phyloP scores from a whole-genome alignment of 129 eudicot species.

The Solidago caesia region DNA sequence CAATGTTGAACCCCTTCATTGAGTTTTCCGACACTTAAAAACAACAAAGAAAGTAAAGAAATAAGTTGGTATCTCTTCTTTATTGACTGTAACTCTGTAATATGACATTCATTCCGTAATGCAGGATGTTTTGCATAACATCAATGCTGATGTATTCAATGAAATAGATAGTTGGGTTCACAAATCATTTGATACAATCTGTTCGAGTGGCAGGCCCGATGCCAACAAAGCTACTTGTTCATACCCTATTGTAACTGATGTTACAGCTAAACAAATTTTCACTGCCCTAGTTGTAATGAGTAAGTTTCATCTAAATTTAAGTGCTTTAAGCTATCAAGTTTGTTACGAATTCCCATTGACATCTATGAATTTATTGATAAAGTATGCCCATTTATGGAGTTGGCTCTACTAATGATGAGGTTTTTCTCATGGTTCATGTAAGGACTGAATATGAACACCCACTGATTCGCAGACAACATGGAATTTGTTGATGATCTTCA shows the following conservation, averaged over 20 bases:
- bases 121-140: conserved; percentile 68
- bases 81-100: no score
- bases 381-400: not conserved
- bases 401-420: no score
- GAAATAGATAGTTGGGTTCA: conserved; percentile 66
- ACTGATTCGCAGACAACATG: conserved; percentile 60
- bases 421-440: no score
- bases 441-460: not conserved
- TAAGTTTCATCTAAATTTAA: conserved; percentile 35
- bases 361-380: not conserved
- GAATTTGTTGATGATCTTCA: conserved; percentile 87
- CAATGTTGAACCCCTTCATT: no score
- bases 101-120: not conserved
- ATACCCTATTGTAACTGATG: conserved; percentile 53
- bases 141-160: conserved; percentile 53
- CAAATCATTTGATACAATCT: conserved; percentile 54
- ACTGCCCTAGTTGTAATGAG: conserved; percentile 71
- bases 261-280: conserved; percentile 45
- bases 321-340: not conserved
- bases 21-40: no score
- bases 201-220: conserved; percentile 47
- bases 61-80: no score
- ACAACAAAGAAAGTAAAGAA: no score
- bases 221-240: conserved; percentile 41
- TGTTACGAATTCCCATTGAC: not conserved